Evolutionary conservation across 208 protist species (phyloP).

Genomic region (Leptomonas seymouri): DNA sequence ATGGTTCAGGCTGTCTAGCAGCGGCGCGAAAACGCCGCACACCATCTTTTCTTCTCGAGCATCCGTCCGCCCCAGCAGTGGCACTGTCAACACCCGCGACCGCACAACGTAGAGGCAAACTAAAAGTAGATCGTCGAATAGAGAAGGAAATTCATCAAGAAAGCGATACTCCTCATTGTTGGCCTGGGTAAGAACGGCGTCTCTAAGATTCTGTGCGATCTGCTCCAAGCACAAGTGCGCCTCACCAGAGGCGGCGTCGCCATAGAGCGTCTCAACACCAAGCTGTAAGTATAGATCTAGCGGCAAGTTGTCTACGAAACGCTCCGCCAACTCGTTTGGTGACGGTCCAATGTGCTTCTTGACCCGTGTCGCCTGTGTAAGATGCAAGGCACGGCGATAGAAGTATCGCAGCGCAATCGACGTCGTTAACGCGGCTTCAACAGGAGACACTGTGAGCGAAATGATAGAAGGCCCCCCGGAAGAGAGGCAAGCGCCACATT

Average conservation of each 20-base stretch:
- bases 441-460: constrained; percentile 63
- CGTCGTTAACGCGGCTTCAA: constrained; percentile 67
- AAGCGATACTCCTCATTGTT: constrained; percentile 56
- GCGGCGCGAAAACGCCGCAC: constrained; percentile 60
- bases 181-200: constrained; percentile 64
- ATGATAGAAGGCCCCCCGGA: constrained; percentile 34
- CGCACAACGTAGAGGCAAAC: constrained; percentile 74
- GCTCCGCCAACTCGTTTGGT: constrained; percentile 37
- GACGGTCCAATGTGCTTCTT: constrained; percentile 21
- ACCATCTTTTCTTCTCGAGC: background rate
- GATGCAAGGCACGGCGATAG: constrained; percentile 35
- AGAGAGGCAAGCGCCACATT: background rate
- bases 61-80: constrained; percentile 28
- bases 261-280: constrained; percentile 68
- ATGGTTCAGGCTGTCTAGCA: constrained; percentile 78
- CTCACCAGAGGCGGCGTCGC: constrained; percentile 26
- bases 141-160: constrained; percentile 47
- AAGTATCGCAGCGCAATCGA: constrained; percentile 78
- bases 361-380: constrained; percentile 14
- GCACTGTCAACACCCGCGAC: constrained; percentile 57
- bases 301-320: constrained; percentile 58
- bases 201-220: constrained; percentile 67
- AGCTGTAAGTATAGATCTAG: constrained; percentile 41
- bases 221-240: constrained; percentile 74
- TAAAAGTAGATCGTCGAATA: constrained; percentile 62